A percentile compares a stretch with the other conserved stretches of the same genome.
These are phyloP conservation scores for Purpureocillium takamizusanense DNA, from an alignment of 2,329 filamentous ascomycete genomes.

Conservation along the genomic window DNA sequence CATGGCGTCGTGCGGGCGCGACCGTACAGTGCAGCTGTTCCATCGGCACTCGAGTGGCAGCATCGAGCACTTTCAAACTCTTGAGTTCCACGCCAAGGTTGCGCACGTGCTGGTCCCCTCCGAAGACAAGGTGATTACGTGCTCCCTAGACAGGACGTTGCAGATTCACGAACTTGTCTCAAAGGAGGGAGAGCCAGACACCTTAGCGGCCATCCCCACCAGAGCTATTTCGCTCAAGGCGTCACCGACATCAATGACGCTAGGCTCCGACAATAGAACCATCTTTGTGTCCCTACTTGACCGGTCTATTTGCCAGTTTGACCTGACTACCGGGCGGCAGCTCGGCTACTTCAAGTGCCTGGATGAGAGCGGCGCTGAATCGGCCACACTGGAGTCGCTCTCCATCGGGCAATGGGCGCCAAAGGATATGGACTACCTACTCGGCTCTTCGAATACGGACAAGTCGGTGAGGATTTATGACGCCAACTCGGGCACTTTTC, in stretches of 20 bases:
- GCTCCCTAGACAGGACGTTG: slow-evolving; percentile 79
- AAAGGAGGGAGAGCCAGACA: slow-evolving; percentile 53
- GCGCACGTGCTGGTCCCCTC: slow-evolving; percentile 65
- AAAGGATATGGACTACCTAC: slow-evolving; percentile 55
- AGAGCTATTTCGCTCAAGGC: slow-evolving; percentile 76
- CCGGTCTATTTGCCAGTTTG: slow-evolving; percentile 51
- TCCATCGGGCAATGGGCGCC: slow-evolving; percentile 50
- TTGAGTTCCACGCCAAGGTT: slow-evolving; percentile 87
- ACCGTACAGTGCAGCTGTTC: slow-evolving; percentile 92
- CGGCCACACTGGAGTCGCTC: slow-evolving; percentile 75
- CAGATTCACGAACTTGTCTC: slow-evolving; percentile 72
- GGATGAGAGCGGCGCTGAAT: slow-evolving; percentile 71
- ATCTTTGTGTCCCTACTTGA: slow-evolving; percentile 53
- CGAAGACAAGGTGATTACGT: slow-evolving; percentile 70
- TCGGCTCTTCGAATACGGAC: slow-evolving; percentile 88
- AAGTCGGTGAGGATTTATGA: slow-evolving; percentile 93
- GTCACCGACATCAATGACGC: slow-evolving; percentile 75
- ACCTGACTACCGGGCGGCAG: slow-evolving; percentile 59
- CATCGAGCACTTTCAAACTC: slow-evolving; percentile 78
- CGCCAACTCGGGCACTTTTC: slow-evolving; percentile 61
- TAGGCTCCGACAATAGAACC: slow-evolving; percentile 51
- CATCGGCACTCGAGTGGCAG: slow-evolving; percentile 42
- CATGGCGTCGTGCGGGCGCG: slow-evolving; percentile 75
- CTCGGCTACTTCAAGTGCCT: slow-evolving; percentile 71
- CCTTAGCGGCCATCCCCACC: slow-evolving; percentile 67